Conservation (phyloP, 495 filamentous ascomycete species). For the Podospora pseudocomata region DNA sequence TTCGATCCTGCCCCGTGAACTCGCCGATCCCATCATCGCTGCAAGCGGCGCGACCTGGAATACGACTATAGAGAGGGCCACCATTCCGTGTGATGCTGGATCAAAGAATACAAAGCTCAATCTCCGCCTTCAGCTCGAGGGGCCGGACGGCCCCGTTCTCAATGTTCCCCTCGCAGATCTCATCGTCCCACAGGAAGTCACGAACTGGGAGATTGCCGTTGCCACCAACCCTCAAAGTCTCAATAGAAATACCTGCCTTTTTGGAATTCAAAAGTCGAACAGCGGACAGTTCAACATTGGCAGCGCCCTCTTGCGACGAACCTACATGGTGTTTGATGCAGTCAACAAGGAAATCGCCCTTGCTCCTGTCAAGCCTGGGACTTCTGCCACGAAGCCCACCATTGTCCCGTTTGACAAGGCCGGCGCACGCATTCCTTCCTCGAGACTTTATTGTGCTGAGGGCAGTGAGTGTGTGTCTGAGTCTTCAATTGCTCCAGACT, state of each 20-base stretch:
- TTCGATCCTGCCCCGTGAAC: neutral
- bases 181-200: neutral
- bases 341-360: conserved; percentile 5
- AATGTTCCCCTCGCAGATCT: conserved; percentile 8
- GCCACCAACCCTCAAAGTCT: neutral
- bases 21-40: neutral
- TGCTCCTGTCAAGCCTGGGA: neutral
- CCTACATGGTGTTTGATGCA: conserved; percentile 12
- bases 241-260: conserved; percentile 6
- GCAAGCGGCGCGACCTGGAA: conserved; percentile 6
- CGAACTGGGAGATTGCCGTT: neutral
- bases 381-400: neutral
- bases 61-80: neutral
- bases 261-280: conserved; percentile 5
- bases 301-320: conserved; percentile 4
- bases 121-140: conserved; percentile 7
- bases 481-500: neutral
- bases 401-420: conserved; percentile 13
- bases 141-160: conserved; percentile 4
- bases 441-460: conserved; percentile 10
- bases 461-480: neutral
- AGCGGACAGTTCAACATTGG: conserved; percentile 1
- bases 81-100: conserved; percentile 3
- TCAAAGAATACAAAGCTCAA: neutral
- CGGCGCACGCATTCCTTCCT: conserved; percentile 15